A percentile compares a stretch with the other conserved stretches of the same genome.
phyloP scores from a whole-genome alignment of 208 protist species.

The Wallacemonas sp. region DNA sequence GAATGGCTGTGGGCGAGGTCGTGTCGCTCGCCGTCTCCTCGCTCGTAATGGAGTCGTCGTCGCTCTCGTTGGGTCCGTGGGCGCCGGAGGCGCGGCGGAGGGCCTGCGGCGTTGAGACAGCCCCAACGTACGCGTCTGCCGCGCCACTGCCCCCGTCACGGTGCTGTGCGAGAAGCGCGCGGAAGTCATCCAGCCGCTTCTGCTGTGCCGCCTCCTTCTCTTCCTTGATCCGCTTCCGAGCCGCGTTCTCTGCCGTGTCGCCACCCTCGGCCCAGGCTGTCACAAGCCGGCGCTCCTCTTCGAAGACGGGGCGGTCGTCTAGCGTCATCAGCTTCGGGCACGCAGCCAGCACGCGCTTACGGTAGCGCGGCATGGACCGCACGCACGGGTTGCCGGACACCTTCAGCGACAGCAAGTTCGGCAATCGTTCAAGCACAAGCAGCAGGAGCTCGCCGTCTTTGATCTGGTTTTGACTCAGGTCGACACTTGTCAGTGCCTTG shows the following conservation, averaged over 20 bases:
- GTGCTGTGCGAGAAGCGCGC: conserved; percentile 37
- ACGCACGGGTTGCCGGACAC: conserved; percentile 90
- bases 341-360: conserved; percentile 79
- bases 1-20: background rate
- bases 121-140: conserved; percentile 20
- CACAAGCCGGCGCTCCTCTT: conserved; percentile 80
- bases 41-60: conserved; percentile 9
- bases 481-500: conserved; percentile 72
- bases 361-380: conserved; percentile 74
- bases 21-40: background rate
- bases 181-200: conserved; percentile 73
- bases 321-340: conserved; percentile 79
- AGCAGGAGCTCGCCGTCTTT: conserved; percentile 77
- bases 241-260: conserved; percentile 62
- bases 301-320: conserved; percentile 91
- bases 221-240: conserved; percentile 54
- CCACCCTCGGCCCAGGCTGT: conserved; percentile 86
- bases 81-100: background rate
- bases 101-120: conserved; percentile 16
- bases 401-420: conserved; percentile 77
- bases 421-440: conserved; percentile 77
- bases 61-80: background rate
- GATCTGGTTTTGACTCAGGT: conserved; percentile 93
- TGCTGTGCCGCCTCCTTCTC: conserved; percentile 52
- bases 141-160: background rate